Evolutionary conservation across 768 basidiomycete genomes (phyloP), one percentile per base, ranked within the genome.

Genomic region (Agaricus blazei): DNA sequence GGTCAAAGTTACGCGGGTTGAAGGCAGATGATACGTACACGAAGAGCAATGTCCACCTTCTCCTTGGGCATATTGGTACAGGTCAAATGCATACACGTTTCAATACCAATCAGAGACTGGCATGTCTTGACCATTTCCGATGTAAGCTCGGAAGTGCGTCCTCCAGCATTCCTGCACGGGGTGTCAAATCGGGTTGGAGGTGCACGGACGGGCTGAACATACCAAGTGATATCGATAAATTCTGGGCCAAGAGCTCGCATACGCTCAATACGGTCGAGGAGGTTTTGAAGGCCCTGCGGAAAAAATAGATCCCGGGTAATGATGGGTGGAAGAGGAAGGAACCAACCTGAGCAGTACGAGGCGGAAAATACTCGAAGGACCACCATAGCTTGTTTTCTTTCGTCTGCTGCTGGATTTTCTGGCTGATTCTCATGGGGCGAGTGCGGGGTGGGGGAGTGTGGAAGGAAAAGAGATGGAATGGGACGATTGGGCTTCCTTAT

Each of bases 341-440:
- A 64, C 70, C 56, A 59, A 93, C 92, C 84, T 96, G 94, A 48
- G 93, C 93, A 34, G 94, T 97, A 60, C 94, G 78, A 23, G 92
- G 95, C 54, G 97, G 96, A 65, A 99, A 98, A 74, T 94, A 98
- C 68, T 99, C 96, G 68, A 99, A 98, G 37, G 92, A 94, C 95
- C 95, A 99, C 89, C 94, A 97, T 57, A 91, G 74, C 65, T 92
- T 85, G 60, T 88, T 86, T 63, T 96, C 89, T 68, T 88, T 86
- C 58, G 83, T 74, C 47, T 90, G 90, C 69, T 91, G 84, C 60
- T 86, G 79, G 44, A 98, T 91, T 76, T 96, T 98, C 72, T 94
- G 84, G 63, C 87, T 93, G 70, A 98, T 92, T 82, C 89, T 96
- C 93, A 97, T 97, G 71, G 54, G 57, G 63, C 63, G 63, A 66